Percentiles rank a stretch among this genome's conserved stretches.
Conservation (phyloP, 148 eudicot genomes). For the Mesembryanthemum crystallinum region DNA sequence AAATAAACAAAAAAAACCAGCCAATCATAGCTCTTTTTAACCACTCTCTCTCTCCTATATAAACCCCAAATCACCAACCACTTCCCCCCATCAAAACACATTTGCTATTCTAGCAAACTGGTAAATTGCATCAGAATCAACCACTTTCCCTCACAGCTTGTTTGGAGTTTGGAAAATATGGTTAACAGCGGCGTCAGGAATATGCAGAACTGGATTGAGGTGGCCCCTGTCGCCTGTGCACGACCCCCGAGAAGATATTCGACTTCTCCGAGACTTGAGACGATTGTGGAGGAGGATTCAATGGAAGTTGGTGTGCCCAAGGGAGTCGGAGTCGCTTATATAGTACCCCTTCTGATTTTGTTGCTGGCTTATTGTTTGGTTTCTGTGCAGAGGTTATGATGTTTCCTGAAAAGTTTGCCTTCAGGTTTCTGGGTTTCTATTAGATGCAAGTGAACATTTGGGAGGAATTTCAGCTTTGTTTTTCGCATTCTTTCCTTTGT, state of each 20-base stretch:
- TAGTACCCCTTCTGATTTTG: conserved; percentile 11
- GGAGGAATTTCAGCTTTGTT: no score
- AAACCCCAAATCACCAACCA: not conserved
- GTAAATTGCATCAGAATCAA: no score
- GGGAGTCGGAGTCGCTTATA: not conserved
- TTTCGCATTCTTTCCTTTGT: no score
- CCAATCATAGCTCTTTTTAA: no score
- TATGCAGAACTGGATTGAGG: not conserved
- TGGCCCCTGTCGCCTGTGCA: not conserved
- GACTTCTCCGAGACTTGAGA: conserved; percentile 11
- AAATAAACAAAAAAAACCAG: not conserved
- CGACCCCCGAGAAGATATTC: conserved; percentile 5
- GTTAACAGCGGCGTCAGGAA: not conserved
- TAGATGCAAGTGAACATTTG: not conserved
- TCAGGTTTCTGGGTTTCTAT: not conserved
- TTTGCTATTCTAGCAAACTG: no score
- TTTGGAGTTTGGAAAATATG: not conserved
- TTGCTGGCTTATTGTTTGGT: conserved; percentile 1
- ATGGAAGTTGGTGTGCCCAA: not conserved
- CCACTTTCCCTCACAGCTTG: not conserved
- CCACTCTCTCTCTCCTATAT: not conserved
- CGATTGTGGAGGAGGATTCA: conserved; percentile 9
- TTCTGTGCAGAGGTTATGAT: not conserved
- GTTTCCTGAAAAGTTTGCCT: not conserved
- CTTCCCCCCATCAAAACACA: no score